phyloP scores from a whole-genome alignment of 2,329 filamentous ascomycete genomes.

The Aureobasidium zeae region DNA sequence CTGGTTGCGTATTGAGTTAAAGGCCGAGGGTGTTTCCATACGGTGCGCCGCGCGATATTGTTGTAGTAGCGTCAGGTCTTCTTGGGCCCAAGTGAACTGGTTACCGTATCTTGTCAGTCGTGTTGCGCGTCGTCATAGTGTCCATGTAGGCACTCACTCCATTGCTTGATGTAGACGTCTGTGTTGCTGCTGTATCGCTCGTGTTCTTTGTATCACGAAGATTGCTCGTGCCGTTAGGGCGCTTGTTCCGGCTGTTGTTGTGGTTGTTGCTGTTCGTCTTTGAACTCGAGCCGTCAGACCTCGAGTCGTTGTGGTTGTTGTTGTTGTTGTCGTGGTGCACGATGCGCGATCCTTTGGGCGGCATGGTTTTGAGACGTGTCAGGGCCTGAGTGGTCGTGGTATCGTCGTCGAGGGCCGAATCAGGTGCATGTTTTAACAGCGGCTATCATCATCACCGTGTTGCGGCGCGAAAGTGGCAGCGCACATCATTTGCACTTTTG shows the following conservation, averaged over 20 bases:
- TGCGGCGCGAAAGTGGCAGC: background rate
- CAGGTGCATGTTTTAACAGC: slow-evolving; percentile 6
- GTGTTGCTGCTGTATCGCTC: background rate
- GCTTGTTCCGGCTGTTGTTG: slow-evolving; percentile 11
- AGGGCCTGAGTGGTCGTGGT: background rate
- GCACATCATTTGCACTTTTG: too few species aligned
- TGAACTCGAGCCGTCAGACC: slow-evolving; percentile 14
- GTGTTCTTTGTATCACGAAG: slow-evolving; percentile 3
- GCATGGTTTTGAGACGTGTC: background rate
- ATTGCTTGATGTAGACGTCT: slow-evolving; percentile 9
- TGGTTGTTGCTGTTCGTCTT: slow-evolving; percentile 8
- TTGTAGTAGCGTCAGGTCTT: slow-evolving; percentile 46
- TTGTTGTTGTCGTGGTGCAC: slow-evolving; percentile 13
- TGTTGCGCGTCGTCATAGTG: background rate
- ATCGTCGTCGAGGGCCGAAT: slow-evolving; percentile 4
- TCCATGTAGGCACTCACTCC: slow-evolving; percentile 1
- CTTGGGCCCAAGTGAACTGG: slow-evolving; percentile 15
- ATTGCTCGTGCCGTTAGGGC: slow-evolving; percentile 13
- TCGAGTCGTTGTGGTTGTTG: slow-evolving; percentile 10
- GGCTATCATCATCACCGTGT: background rate
- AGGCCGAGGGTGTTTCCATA: slow-evolving; percentile 61
- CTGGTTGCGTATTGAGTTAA: slow-evolving; percentile 44
- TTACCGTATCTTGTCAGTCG: background rate
- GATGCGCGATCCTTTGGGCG: slow-evolving; percentile 14
- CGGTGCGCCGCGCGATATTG: slow-evolving; percentile 66